Base-by-base conservation (phyloP, 1,284 basidiomycete genomes). In the Irpex rosettiformis region DNA sequence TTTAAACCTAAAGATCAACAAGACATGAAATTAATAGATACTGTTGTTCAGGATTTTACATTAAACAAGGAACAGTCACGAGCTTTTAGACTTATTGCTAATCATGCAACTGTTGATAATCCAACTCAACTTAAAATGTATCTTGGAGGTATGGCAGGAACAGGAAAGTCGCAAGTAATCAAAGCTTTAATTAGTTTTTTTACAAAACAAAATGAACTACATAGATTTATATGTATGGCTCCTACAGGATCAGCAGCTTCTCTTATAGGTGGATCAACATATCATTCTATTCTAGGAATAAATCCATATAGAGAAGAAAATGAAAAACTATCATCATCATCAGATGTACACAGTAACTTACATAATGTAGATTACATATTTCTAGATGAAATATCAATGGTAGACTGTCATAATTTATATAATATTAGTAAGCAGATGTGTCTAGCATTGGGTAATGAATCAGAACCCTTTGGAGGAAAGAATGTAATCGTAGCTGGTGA, bases 221-320 rank as follows among this genome's bases (percentile, higher is more conserved):
- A 72, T 56, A 25, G 67, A 10, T 71, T 73, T 45, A 27, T 69
- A 0, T 54, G 72, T 4, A 58, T 75, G 3, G 76, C 75, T 13
- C 75, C 73, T 0, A 78, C 76, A 1, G 75, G 76, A 1, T 65
- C 65, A 48, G 72, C 73, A 11, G 76, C 76, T 11, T 65, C 71
- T 1, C 43, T 74, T 0, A 57, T 78, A 4, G 67, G 64, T 21
- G 75, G 75, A 0, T 70, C 68, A 0, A 78, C 76, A 0, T 76
- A 77, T 55, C 76, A 78, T 61, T 73, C 65, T 0, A 60, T 67
- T 5, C 64, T 77, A 18, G 69, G 70, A 2, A 66, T 77, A 8
- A 29, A 52, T 62, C 30, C 24, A 4, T 52, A 53, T 13, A 16
- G 51, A 42, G 33, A 37, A 49, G 63, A 30, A 55, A 69, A 28